Conservation (phyloP, 768 basidiomycete genomes). For the Rhizopogon sp. region DNA sequence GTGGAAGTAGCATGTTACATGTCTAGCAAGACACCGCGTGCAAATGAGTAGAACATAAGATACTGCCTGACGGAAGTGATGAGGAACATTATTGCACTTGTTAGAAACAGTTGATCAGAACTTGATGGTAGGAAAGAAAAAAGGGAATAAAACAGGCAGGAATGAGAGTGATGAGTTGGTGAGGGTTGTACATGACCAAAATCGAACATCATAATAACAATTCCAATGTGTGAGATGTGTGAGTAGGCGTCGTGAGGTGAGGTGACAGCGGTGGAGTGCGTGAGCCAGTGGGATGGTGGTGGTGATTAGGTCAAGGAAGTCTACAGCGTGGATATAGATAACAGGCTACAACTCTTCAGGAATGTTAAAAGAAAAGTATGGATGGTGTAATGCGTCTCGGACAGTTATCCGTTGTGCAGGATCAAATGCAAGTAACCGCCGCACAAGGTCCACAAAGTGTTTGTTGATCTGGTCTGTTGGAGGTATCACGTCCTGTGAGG, state of each 20-base stretch:
- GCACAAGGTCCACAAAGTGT: slow-evolving; percentile 85
- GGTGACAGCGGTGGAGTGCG: background rate
- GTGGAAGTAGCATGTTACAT: slow-evolving; percentile 17
- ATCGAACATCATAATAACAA: slow-evolving; percentile 32
- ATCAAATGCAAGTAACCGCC: slow-evolving; percentile 84
- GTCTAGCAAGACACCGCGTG: slow-evolving; percentile 12
- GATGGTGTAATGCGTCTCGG: slow-evolving; percentile 81
- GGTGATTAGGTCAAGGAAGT: slow-evolving; percentile 13
- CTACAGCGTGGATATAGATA: slow-evolving; percentile 31
- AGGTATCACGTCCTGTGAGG: slow-evolving; percentile 74
- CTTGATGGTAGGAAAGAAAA: slow-evolving; percentile 13
- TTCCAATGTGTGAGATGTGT: slow-evolving; percentile 16
- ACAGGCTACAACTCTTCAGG: slow-evolving; percentile 59
- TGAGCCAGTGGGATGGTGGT: background rate
- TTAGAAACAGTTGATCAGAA: slow-evolving; percentile 13
- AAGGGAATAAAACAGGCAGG: slow-evolving; percentile 23
- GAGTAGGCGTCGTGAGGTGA: slow-evolving; percentile 6
- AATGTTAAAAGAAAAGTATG: slow-evolving; percentile 72
- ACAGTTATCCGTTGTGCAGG: slow-evolving; percentile 86
- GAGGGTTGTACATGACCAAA: slow-evolving; percentile 33
- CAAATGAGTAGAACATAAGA: slow-evolving; percentile 22
- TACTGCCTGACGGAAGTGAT: slow-evolving; percentile 23
- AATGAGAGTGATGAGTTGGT: slow-evolving; percentile 24
- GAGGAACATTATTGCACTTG: slow-evolving; percentile 25
- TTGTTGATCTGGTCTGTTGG: slow-evolving; percentile 68